These are phyloP conservation scores for Ormosia semicastrata DNA, from an alignment of 306 rosid species.

Conservation along the genomic window DNA sequence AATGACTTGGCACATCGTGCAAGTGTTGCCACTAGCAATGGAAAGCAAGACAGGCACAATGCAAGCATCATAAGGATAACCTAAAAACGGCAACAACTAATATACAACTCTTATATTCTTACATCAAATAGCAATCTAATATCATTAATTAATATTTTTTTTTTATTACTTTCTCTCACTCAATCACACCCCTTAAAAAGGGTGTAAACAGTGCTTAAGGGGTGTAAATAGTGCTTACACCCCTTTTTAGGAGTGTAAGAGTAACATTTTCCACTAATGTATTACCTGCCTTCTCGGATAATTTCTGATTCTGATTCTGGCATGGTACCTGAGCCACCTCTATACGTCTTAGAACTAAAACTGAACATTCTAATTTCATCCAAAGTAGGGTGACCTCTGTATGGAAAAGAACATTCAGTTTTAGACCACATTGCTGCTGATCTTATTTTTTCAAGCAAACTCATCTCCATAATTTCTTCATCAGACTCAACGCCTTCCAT, in stretches of 20 bases:
- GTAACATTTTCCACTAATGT: no score
- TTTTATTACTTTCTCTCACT: no score
- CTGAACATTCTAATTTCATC: conserved; percentile 36
- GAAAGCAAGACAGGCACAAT: no score
- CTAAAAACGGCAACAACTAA: neutral
- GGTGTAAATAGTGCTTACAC: no score
- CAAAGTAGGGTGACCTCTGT: conserved; percentile 41
- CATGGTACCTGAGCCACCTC: conserved; percentile 1
- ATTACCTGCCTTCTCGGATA: conserved; percentile 9
- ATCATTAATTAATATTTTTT: no score
- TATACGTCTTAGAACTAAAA: neutral
- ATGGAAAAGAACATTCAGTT: neutral
- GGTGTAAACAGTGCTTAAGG: no score
- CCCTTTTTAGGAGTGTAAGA: no score
- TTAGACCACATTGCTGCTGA: conserved; percentile 35
- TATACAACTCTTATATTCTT: no score
- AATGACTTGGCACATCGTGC: no score
- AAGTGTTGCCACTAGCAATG: no score
- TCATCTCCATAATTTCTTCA: conserved; percentile 29
- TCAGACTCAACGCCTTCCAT: conserved; percentile 18
- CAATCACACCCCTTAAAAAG: no score
- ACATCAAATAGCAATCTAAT: no score
- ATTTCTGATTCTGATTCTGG: conserved; percentile 17
- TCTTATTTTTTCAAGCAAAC: conserved; percentile 39
- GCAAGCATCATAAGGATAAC: neutral